phyloP scores from a whole-genome alignment of 495 filamentous ascomycete species.

The Aspergillus heteromorphus region DNA sequence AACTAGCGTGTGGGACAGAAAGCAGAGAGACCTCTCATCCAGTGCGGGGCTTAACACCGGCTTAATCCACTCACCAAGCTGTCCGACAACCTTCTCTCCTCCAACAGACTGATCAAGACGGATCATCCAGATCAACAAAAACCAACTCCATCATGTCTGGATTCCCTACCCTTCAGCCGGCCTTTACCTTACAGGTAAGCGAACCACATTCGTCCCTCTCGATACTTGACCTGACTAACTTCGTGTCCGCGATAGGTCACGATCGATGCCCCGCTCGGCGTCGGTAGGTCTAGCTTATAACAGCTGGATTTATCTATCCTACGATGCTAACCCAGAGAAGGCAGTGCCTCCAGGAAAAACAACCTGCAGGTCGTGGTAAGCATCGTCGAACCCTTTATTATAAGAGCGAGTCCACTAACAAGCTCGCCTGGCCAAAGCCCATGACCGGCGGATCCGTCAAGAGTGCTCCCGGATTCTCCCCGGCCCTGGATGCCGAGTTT shows the following conservation, averaged over 20 bases:
- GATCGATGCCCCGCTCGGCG: conserved; percentile 16
- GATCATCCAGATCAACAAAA: neutral
- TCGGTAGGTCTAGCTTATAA: conserved; percentile 14
- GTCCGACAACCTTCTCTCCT: no score
- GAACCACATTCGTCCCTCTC: neutral
- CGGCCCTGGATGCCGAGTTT: conserved; percentile 43
- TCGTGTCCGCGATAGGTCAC: conserved; percentile 10
- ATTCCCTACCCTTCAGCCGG: conserved; percentile 39
- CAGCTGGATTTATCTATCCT: neutral
- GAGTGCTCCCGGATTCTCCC: conserved; percentile 34
- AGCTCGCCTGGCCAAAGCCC: conserved; percentile 23
- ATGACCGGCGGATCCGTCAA: conserved; percentile 41
- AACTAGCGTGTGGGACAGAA: no score
- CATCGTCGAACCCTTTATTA: neutral
- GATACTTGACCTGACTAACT: neutral
- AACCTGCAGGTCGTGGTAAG: conserved; percentile 23
- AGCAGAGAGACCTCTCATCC: no score
- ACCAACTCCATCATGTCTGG: conserved; percentile 26
- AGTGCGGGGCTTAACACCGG: no score
- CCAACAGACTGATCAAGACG: neutral
- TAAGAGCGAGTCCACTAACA: neutral
- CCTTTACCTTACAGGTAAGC: conserved; percentile 39
- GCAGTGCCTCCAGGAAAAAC: conserved; percentile 17
- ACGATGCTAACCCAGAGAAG: neutral
- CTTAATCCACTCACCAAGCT: no score